Evolutionary conservation across 2,329 filamentous ascomycete genomes (phyloP), one percentile per base, ranked within the genome.

Genomic region (Xylariaceae sp.): DNA sequence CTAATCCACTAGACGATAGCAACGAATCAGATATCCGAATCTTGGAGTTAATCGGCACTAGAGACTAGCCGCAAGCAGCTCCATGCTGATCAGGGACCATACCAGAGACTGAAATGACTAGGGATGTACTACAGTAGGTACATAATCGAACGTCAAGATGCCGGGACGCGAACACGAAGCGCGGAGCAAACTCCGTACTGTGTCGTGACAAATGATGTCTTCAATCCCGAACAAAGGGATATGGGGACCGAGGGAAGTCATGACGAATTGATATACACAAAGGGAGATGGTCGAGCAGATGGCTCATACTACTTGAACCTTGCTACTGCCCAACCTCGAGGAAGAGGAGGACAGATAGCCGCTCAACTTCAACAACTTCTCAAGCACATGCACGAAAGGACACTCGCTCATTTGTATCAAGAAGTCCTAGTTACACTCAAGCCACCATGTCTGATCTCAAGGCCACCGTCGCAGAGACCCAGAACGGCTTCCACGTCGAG

Each of bases 361-460:
- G 22, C 22, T 26, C 11, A 11, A 26, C 11, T 11, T 26, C 22
- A 11, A 6, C 6, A 26, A 11, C 11, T 26, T 11, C 6, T 26
- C 22, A 6, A 11, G 6, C 22, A 11, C 11, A 26, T 11, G 22
- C 22, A 11, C 22, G 6, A 26, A 26, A 26, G 11, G 22, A 26
- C 22, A 26, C 22, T 6, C 18, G 34, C 18, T 17, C 26, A 26
- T 31, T n/a, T 9, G 16, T 16, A 8, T 32, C 16, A 13, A 12
- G 3, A 22, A 26, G 19, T 38, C 16, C 24, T 43, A 16, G 12
- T 26, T 35, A 32, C 34, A 40, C 29, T 44, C 50, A 34, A 16
- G 17, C 33, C 56, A 69, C 50, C 48, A 86, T 87, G 82, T 87
- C 83, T 59, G 81, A 87, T 60, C 73, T 84, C 59, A 82, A 78